phyloP scores from a whole-genome alignment of 768 basidiomycete genomes.

The Calocera cornea region DNA sequence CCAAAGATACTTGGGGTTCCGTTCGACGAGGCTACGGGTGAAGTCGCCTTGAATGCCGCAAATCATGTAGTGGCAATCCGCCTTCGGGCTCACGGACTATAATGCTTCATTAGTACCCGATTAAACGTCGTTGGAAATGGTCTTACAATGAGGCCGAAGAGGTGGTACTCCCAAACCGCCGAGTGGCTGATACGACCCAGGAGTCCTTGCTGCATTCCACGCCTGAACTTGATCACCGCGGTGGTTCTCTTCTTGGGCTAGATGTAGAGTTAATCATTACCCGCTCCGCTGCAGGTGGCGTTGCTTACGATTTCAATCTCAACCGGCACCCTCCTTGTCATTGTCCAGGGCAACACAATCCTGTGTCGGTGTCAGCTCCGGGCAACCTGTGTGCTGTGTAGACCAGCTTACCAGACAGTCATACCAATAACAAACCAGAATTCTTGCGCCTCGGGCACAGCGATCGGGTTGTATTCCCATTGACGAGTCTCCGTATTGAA shows the following conservation, averaged over 20 bases:
- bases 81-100: slow-evolving; percentile 49
- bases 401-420: slow-evolving; percentile 48
- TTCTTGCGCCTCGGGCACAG: slow-evolving; percentile 53
- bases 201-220: slow-evolving; percentile 75
- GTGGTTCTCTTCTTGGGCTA: slow-evolving; percentile 62
- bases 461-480: slow-evolving; percentile 44
- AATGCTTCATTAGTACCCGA: slow-evolving; percentile 10
- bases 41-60: slow-evolving; percentile 66
- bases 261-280: slow-evolving; percentile 10
- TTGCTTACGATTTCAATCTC: slow-evolving; percentile 57
- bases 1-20: slow-evolving; percentile 60
- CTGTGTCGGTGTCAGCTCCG: slow-evolving; percentile 24
- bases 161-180: slow-evolving; percentile 67
- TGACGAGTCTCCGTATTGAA: slow-evolving; percentile 41
- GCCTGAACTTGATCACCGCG: slow-evolving; percentile 61
- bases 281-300: background rate
- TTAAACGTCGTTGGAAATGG: background rate
- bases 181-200: slow-evolving; percentile 60
- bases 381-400: background rate
- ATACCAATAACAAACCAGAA: slow-evolving; percentile 66
- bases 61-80: slow-evolving; percentile 68
- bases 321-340: slow-evolving; percentile 55
- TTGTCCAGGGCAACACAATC: slow-evolving; percentile 61
- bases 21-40: slow-evolving; percentile 52
- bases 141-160: slow-evolving; percentile 53